A percentile compares a stretch with the other conserved stretches of the same genome.
Evolutionary conservation across 139 green algal species (phyloP).

Genomic region (Chlamydomonas sp.): DNA sequence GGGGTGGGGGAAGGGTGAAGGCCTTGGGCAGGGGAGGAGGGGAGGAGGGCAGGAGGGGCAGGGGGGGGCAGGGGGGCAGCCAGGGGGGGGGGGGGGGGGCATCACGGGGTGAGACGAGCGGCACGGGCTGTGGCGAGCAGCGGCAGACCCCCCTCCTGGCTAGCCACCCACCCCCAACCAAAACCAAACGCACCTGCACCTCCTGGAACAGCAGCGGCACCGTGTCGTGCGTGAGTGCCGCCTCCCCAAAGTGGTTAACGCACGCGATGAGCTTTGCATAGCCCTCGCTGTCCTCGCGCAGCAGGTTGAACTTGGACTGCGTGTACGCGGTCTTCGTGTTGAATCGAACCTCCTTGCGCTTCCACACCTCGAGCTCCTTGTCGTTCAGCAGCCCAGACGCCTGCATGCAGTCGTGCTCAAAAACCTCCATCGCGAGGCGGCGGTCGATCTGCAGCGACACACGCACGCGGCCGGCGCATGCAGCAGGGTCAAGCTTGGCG

Average conservation of each 20-base stretch:
- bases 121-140: too few species aligned
- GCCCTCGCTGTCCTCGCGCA: slow-evolving; percentile 84
- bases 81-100: too few species aligned
- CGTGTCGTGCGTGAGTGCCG: slow-evolving; percentile 10
- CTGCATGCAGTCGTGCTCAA: slow-evolving; percentile 30
- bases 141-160: background rate
- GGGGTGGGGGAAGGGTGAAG: background rate
- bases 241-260: slow-evolving; percentile 39
- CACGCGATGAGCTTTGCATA: slow-evolving; percentile 76
- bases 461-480: background rate
- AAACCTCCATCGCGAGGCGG: slow-evolving; percentile 18
- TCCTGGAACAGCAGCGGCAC: slow-evolving; percentile 15
- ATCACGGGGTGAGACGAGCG: too few species aligned
- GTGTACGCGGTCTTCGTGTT: slow-evolving; percentile 34
- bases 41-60: background rate
- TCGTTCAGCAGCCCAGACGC: slow-evolving; percentile 22
- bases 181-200: slow-evolving; percentile 13
- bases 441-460: slow-evolving; percentile 23
- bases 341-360: slow-evolving; percentile 26
- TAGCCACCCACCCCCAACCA: background rate
- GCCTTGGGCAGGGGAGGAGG: background rate
- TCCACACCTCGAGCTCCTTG: slow-evolving; percentile 19
- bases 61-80: too few species aligned
- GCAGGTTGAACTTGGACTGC: slow-evolving; percentile 71
- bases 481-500: too few species aligned